Evolutionary conservation across 805 yeast genomes (phyloP).

Genomic region (Metschnikowia borealis): DNA sequence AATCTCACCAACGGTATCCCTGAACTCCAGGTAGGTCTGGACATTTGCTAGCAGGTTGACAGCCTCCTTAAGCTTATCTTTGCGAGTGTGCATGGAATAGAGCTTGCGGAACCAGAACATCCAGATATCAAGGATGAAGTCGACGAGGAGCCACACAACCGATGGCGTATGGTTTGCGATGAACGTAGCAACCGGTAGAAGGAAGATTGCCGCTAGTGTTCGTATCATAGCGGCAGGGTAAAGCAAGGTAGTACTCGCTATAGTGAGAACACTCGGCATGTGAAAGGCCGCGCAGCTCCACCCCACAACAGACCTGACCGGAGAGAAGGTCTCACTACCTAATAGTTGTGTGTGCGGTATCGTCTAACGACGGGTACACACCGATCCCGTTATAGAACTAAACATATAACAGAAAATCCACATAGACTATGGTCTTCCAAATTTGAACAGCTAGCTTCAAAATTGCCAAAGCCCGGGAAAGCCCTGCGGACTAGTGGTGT

Average conservation of each 20-base stretch:
- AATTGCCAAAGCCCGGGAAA: not conserved
- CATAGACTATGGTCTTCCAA: too few relatives aligned
- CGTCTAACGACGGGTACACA: too few relatives aligned
- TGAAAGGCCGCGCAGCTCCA: conserved; percentile 1
- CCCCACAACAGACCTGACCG: not conserved
- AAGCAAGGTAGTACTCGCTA: not conserved
- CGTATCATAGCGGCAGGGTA: conserved; percentile 10
- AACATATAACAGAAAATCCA: too few relatives aligned
- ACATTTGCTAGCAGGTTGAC: conserved; percentile 49
- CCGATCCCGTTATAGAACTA: too few relatives aligned
- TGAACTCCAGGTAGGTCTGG: conserved; percentile 69
- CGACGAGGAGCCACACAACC: conserved; percentile 40
- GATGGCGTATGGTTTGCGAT: conserved; percentile 34
- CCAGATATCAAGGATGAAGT: conserved; percentile 42
- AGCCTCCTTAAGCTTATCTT: conserved; percentile 45
- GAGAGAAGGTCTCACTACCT: too few relatives aligned
- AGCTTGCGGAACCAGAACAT: conserved; percentile 45
- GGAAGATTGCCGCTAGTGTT: conserved; percentile 6
- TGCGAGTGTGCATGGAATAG: conserved; percentile 30
- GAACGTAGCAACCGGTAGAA: conserved; percentile 23
- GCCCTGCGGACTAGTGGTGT: not conserved
- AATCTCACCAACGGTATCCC: conserved; percentile 45
- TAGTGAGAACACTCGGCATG: not conserved
- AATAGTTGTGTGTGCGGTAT: too few relatives aligned
- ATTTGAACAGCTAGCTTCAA: too few relatives aligned